Base-by-base conservation (phyloP, 345 rosid genomes). In the Stellera chamaejasme region DNA sequence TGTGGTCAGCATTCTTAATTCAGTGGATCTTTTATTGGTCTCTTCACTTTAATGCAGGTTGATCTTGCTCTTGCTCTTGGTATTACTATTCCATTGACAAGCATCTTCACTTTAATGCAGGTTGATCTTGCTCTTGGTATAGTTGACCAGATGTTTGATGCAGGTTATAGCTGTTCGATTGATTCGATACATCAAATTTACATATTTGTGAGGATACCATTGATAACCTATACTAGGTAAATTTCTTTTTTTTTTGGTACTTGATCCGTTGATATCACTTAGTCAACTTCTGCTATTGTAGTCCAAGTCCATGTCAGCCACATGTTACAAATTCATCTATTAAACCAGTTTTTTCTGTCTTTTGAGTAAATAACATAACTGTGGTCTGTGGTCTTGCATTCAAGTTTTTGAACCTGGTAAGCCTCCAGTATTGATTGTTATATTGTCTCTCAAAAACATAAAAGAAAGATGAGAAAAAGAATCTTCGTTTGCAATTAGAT, bases 51-150 rank as follows among this genome's bases (percentile, higher is more conserved):
- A 53, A 51, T 66, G 58, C 66, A 93, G 99, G 95, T 89, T 69
- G 79, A 78, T 59, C 69, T 55, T 23, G 96, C 97, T 55, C 77
- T 93, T 72, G 92, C 83, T 66, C 27, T 84, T 43, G 80, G 81
- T 54, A 50, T 25, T 48, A 52, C 26, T 14, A 13, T n/a, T 50
- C 28, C 5, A 55, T 56, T 64, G 48, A 64, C 50, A 45, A 46
- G 39, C 39, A 56, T 60, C 28, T 49, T 72, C 58, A 36, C 70
- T 58, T 50, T 3, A 53, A 52, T 66, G 58, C 66, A 93, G 99
- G 95, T 89, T 69, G 79, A 78, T 60, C 69, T 55, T 23, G 96
- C 97, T 55, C 77, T 93, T 72, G 92, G 83, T 66, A 28, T 84
- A 45, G 80, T 73, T 42, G 82, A 87, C 39, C 65, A 77, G 67